Base-by-base conservation (phyloP, 192 early-diverging fungal genomes). In the Podila epigama region DNA sequence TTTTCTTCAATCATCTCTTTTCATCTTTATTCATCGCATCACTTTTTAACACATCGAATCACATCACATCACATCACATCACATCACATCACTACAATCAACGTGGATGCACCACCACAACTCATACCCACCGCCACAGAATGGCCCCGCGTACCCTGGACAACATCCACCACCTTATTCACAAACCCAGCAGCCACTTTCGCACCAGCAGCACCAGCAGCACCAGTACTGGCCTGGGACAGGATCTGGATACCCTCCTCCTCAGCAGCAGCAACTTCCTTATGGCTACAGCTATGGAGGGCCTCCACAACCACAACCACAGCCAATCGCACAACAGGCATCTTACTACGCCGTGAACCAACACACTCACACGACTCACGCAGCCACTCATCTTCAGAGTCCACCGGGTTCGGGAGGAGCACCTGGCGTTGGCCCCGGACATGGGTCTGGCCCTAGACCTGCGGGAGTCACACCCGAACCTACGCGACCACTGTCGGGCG, bases 21-120 rank as follows among this genome's bases (percentile, higher is more conserved):
- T n/a, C n/a, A n/a, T n/a, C n/a, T n/a, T n/a, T n/a, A n/a, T n/a
- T n/a, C n/a, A n/a, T n/a, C n/a, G n/a, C n/a, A n/a, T n/a, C n/a
- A n/a, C n/a, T n/a, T n/a, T n/a, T n/a, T n/a, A n/a, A n/a, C n/a
- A n/a, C n/a, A n/a, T n/a, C n/a, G n/a, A n/a, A n/a, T n/a, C n/a
- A n/a, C n/a, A n/a, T n/a, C n/a, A n/a, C n/a, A n/a, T n/a, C n/a
- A n/a, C n/a, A n/a, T n/a, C n/a, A n/a, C n/a, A n/a, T n/a, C n/a
- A n/a, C n/a, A n/a, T n/a, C 22, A 32, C 58, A 32, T 35, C 52
- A 40, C 1, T 50, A 32, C 5, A 34, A 48, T 22, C 62, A 64
- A 12, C 60, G 42, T n/a, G n/a, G 27, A 51, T 48, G 32, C 68
- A 61, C 16, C 69, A 28, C 53, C 5, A 55, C 53, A 5, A 28